Evolutionary conservation across 257 asterid species (phyloP).

Genomic region (Solanum chmielewskii): DNA sequence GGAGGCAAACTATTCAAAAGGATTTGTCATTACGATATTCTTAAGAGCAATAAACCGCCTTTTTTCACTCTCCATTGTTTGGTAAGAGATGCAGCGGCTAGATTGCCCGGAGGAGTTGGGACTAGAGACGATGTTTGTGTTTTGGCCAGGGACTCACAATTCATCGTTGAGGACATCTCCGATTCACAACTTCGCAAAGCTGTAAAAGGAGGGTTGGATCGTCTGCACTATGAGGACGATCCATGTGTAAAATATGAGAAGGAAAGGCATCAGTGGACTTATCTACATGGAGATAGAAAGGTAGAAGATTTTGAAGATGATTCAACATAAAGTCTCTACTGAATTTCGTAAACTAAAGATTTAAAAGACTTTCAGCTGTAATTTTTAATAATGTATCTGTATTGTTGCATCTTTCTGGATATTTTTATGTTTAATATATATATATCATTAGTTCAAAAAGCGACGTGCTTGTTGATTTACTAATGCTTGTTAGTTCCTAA

Average conservation of each 20-base stretch:
- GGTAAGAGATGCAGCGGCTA: constrained; percentile 93
- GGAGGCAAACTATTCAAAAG: constrained; percentile 64
- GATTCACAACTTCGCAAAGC: constrained; percentile 85
- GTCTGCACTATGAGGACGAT: constrained; percentile 86
- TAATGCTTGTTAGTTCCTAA: too few species aligned
- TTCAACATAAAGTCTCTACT: constrained; percentile 31
- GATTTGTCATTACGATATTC: constrained; percentile 90
- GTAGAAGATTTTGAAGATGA: constrained; percentile 98
- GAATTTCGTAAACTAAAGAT: too few species aligned
- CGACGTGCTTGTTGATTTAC: too few species aligned
- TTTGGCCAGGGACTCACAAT: constrained; percentile 85
- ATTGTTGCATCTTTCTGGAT: too few species aligned
- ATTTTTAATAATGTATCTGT: too few species aligned
- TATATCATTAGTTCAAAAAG: too few species aligned
- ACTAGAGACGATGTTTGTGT: constrained; percentile 88
- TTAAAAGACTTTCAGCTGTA: too few species aligned
- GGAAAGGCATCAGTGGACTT: constrained; percentile 71
- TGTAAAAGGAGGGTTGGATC: constrained; percentile 88
- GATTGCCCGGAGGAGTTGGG: constrained; percentile 91
- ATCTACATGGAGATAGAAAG: constrained; percentile 75
- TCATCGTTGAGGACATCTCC: constrained; percentile 73
- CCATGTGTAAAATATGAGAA: constrained; percentile 54
- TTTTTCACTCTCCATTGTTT: constrained; percentile 87
- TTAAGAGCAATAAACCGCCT: constrained; percentile 79
- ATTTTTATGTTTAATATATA: too few species aligned